phyloP scores from a whole-genome alignment of 352 stramenopile genomes.

The Pythium coloratum region DNA sequence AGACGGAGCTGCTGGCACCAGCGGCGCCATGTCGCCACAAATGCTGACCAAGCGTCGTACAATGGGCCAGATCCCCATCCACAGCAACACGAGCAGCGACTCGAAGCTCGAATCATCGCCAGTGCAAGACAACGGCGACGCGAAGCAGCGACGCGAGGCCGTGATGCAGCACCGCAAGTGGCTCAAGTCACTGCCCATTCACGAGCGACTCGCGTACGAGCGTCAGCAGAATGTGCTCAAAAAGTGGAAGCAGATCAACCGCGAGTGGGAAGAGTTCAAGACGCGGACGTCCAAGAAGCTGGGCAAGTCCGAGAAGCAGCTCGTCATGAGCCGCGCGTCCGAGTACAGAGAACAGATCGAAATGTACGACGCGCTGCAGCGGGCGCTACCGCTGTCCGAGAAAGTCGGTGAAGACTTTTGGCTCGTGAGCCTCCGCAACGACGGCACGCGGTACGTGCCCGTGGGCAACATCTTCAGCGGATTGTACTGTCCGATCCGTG shows the following conservation, averaged over 20 bases:
- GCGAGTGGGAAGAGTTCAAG: slow-evolving; percentile 74
- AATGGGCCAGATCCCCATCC: slow-evolving; percentile 14
- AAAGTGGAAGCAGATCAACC: slow-evolving; percentile 71
- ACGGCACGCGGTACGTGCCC: slow-evolving; percentile 84
- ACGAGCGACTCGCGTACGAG: slow-evolving; percentile 64
- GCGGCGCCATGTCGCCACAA: slow-evolving; percentile 29
- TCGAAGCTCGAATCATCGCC: neutral
- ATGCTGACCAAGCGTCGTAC: slow-evolving; percentile 26
- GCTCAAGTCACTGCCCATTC: slow-evolving; percentile 67
- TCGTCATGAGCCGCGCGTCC: slow-evolving; percentile 86
- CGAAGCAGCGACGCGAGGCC: slow-evolving; percentile 44
- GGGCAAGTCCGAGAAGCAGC: slow-evolving; percentile 61
- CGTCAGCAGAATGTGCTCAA: slow-evolving; percentile 67
- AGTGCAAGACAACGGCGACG: slow-evolving; percentile 27
- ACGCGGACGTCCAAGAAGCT: slow-evolving; percentile 51
- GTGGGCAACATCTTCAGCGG: slow-evolving; percentile 94
- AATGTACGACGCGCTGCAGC: slow-evolving; percentile 88
- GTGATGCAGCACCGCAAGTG: slow-evolving; percentile 57
- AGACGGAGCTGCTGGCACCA: neutral
- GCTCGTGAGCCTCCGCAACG: slow-evolving; percentile 86
- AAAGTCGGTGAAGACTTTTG: slow-evolving; percentile 89
- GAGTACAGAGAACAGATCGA: slow-evolving; percentile 89
- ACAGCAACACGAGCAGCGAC: slow-evolving; percentile 3
- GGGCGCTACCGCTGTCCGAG: slow-evolving; percentile 79
- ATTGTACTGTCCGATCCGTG: slow-evolving; percentile 86